These are phyloP conservation scores for Microbotryum scabiosae DNA, from an alignment of 1,284 basidiomycete genomes.

Conservation along the genomic window DNA sequence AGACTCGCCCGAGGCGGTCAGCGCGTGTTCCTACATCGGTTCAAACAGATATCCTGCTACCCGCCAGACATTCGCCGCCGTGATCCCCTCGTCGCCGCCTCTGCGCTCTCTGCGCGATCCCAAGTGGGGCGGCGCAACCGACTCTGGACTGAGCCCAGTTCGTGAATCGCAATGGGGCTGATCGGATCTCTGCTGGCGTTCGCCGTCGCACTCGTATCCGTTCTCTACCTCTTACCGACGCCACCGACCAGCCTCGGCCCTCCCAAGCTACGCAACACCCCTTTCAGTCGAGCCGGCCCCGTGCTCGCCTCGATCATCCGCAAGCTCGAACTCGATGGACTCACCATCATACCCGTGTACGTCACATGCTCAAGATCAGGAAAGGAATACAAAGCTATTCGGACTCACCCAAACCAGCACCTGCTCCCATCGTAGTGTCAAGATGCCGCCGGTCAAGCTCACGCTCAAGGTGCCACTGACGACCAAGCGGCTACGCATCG, in stretches of 20 bases:
- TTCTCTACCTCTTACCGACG: neutral
- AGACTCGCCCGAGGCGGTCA: too few species aligned
- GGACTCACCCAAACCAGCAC: neutral
- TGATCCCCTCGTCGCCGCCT: too few species aligned
- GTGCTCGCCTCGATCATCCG: conserved; percentile 6
- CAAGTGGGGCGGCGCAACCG: too few species aligned
- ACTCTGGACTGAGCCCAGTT: too few species aligned
- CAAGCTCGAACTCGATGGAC: conserved; percentile 11
- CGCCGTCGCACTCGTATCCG: neutral
- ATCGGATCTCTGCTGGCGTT: too few species aligned
- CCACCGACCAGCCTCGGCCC: neutral
- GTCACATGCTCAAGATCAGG: neutral
- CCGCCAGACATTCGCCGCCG: too few species aligned
- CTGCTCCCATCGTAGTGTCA: neutral
- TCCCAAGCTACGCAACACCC: neutral
- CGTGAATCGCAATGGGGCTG: too few species aligned
- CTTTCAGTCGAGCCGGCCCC: conserved; percentile 1
- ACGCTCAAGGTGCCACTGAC: conserved; percentile 3
- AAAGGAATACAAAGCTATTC: neutral
- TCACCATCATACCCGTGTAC: conserved; percentile 20
- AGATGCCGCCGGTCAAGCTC: conserved; percentile 11
- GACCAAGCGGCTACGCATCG: neutral
- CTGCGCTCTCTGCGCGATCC: too few species aligned
- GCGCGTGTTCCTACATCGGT: too few species aligned
- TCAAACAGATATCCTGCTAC: too few species aligned